phyloP scores from a whole-genome alignment of 129 eudicot species.

The carrot (Daucus carota) region DNA sequence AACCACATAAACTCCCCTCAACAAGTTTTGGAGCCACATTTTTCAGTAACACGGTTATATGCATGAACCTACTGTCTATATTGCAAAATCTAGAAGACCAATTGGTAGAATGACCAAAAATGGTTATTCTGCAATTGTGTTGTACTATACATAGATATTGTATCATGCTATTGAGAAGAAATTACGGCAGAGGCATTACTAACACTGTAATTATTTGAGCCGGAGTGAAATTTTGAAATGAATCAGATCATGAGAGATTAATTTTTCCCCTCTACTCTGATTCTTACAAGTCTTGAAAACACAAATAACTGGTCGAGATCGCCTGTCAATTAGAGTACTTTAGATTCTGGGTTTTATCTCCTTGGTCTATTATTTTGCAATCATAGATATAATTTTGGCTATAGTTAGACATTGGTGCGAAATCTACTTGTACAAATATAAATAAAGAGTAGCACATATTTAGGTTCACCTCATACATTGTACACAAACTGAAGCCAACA shows the following conservation, averaged over 20 bases:
- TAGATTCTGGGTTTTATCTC: background rate
- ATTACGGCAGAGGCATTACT: background rate
- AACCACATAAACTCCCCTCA: conserved; percentile 27
- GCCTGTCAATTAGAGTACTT: background rate
- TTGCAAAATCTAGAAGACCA: background rate
- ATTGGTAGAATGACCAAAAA: background rate
- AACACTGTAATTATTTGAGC: background rate
- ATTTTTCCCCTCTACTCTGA: background rate
- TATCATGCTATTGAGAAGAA: background rate
- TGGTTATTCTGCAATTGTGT: background rate
- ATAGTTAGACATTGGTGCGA: background rate
- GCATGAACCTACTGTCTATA: background rate
- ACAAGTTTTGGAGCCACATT: background rate
- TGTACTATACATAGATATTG: background rate
- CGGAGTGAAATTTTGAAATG: background rate
- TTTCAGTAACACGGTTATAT: background rate
- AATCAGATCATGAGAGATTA: background rate
- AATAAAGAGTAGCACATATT: background rate
- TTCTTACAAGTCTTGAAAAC: background rate
- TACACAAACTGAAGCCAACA: background rate
- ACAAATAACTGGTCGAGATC: background rate
- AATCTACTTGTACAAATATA: background rate
- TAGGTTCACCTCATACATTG: background rate
- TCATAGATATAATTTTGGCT: background rate
- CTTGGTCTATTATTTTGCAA: background rate